phyloP scores from a whole-genome alignment of 1,284 basidiomycete species.

The Moesziomyces antarcticus region DNA sequence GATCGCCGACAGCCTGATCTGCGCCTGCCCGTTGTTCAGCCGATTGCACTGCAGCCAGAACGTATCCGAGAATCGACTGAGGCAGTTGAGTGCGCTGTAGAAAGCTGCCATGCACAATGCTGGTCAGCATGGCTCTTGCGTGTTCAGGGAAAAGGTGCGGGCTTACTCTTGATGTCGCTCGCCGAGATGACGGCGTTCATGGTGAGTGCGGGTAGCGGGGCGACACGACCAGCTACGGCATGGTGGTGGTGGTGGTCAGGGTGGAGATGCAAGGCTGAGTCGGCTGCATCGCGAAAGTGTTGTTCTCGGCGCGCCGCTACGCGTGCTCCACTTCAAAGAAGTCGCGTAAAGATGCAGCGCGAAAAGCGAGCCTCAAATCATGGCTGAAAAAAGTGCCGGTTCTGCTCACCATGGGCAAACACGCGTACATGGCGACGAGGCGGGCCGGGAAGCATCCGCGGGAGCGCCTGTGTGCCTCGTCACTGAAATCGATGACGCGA shows the following conservation, averaged over 20 bases:
- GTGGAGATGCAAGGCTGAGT: conserved; percentile 16
- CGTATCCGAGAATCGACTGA: conserved; percentile 39
- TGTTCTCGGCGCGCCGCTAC: conserved; percentile 10
- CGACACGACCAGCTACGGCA: too few species aligned
- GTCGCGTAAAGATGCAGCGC: background rate
- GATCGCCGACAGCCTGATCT: conserved; percentile 57
- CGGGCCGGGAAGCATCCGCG: too few species aligned
- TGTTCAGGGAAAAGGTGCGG: too few species aligned
- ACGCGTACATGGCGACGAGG: too few species aligned
- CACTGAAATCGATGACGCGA: too few species aligned
- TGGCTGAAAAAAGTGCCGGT: too few species aligned
- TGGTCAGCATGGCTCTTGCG: background rate
- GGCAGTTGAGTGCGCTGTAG: conserved; percentile 36
- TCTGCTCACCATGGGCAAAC: too few species aligned
- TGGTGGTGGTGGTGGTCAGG: background rate
- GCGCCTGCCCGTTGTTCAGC: conserved; percentile 10
- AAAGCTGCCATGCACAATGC: conserved; percentile 18
- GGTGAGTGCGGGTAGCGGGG: background rate
- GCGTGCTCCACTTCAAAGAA: background rate
- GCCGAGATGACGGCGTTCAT: conserved; percentile 51
- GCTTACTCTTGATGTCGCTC: conserved; percentile 40
- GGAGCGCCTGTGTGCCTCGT: too few species aligned
- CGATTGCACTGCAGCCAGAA: conserved; percentile 44
- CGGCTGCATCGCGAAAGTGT: conserved; percentile 20
- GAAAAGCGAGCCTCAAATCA: too few species aligned